Evolutionary conservation across 768 basidiomycete species (phyloP).

Genomic region (Pleurotus giganteus): DNA sequence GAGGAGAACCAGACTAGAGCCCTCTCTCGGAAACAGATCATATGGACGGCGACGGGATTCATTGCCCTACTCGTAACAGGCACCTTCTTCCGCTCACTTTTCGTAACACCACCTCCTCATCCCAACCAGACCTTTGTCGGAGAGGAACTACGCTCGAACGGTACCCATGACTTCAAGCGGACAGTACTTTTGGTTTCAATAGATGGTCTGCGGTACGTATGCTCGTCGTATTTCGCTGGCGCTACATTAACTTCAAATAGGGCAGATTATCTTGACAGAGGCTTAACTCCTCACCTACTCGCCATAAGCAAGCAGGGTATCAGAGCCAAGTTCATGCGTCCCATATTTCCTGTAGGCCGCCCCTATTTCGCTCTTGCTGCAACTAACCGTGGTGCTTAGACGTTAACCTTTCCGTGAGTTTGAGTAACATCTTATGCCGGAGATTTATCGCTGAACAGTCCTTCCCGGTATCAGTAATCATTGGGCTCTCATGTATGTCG

Average conservation of each 20-base stretch:
- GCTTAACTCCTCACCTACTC: conserved; percentile 79
- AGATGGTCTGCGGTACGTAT: conserved; percentile 69
- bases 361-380: background rate
- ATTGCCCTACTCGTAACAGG: conserved; percentile 44
- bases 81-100: conserved; percentile 34
- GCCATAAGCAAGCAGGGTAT: conserved; percentile 79
- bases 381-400: conserved; percentile 40
- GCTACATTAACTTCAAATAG: conserved; percentile 33
- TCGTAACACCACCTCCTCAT: conserved; percentile 25
- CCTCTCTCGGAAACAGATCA: conserved; percentile 40
- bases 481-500: conserved; percentile 76
- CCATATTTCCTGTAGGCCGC: conserved; percentile 77
- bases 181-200: conserved; percentile 86
- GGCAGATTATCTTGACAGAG: conserved; percentile 85
- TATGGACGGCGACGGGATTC: conserved; percentile 34
- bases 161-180: conserved; percentile 77
- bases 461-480: conserved; percentile 64
- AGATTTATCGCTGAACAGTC: conserved; percentile 11
- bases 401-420: conserved; percentile 86
- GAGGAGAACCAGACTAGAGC: conserved; percentile 18
- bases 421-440: background rate
- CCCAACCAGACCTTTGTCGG: conserved; percentile 35
- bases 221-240: background rate
- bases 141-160: conserved; percentile 60
- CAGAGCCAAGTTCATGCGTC: conserved; percentile 84